Conservation (phyloP, 495 filamentous ascomycete genomes). For the Cairneyella variabilis region DNA sequence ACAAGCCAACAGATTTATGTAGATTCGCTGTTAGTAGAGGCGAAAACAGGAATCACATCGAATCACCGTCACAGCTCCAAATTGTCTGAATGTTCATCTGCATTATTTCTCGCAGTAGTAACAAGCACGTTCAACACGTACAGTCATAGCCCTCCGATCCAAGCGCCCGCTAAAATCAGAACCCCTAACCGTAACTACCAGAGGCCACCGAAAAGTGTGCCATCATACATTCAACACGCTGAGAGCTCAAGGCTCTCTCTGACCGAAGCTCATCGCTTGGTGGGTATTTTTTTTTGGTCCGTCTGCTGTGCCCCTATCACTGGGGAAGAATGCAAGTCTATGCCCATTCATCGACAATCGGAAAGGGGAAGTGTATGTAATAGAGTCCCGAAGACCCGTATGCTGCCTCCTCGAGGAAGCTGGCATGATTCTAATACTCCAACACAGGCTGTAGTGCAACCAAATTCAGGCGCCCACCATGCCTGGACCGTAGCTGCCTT, state of each 20-base stretch:
- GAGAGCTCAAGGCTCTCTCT: neutral
- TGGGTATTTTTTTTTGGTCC: neutral
- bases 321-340: too few relatives aligned
- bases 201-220: constrained; percentile 3
- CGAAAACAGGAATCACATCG: too few relatives aligned
- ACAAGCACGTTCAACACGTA: too few relatives aligned
- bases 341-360: too few relatives aligned
- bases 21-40: too few relatives aligned
- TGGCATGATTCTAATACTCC: neutral
- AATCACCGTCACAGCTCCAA: too few relatives aligned
- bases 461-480: constrained; percentile 34
- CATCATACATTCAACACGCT: constrained; percentile 1
- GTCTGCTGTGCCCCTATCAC: neutral
- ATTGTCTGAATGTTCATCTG: too few relatives aligned
- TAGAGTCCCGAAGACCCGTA: too few relatives aligned
- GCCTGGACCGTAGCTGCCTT: constrained; percentile 37
- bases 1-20: too few relatives aligned
- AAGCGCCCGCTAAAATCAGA: constrained; percentile 7
- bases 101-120: too few relatives aligned
- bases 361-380: too few relatives aligned
- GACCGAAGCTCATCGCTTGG: neutral
- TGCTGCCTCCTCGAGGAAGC: neutral
- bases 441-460: neutral
- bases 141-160: neutral
- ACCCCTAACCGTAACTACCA: neutral